These are phyloP conservation scores for Metarhizium anisopliae DNA, from an alignment of 2,329 filamentous ascomycete genomes.

Conservation along the genomic window DNA sequence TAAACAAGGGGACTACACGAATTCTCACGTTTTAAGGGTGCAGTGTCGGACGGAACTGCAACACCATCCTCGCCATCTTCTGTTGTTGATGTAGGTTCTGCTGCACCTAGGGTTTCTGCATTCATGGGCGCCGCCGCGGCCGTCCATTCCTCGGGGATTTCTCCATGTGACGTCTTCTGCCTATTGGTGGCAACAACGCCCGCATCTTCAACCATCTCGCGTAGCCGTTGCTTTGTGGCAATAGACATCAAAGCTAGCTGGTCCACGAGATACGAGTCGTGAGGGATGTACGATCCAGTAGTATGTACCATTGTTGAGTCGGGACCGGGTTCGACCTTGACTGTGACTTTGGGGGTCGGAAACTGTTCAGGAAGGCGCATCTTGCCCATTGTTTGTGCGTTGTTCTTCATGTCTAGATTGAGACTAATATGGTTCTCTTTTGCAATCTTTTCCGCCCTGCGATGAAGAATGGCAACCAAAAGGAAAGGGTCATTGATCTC, in stretches of 20 bases:
- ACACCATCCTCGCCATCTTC: slow-evolving; percentile 39
- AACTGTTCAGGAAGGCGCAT: slow-evolving; percentile 41
- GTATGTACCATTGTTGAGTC: slow-evolving; percentile 56
- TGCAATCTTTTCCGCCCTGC: slow-evolving; percentile 48
- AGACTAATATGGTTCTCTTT: slow-evolving; percentile 47
- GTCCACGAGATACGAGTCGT: slow-evolving; percentile 68
- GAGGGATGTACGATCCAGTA: slow-evolving; percentile 61
- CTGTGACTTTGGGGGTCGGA: slow-evolving; percentile 42
- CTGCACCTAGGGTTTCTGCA: slow-evolving; percentile 25
- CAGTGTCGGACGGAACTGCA: slow-evolving; percentile 33
- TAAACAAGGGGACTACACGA: neutral
- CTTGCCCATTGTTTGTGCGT: slow-evolving; percentile 33
- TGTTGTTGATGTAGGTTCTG: slow-evolving; percentile 7
- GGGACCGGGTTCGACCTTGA: slow-evolving; percentile 45
- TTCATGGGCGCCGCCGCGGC: slow-evolving; percentile 54
- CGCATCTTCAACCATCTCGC: slow-evolving; percentile 70
- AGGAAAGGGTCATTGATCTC: slow-evolving; percentile 70
- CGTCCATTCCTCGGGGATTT: slow-evolving; percentile 66
- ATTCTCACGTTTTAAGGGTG: slow-evolving; percentile 51
- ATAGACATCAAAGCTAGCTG: slow-evolving; percentile 77
- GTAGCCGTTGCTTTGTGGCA: slow-evolving; percentile 70
- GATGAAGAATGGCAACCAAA: slow-evolving; percentile 51
- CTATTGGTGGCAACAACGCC: slow-evolving; percentile 61
- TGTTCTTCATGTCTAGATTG: slow-evolving; percentile 46
- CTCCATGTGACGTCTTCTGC: slow-evolving; percentile 69